phyloP scores from a whole-genome alignment of 495 filamentous ascomycete species.

The Articulospora tetracladia region DNA sequence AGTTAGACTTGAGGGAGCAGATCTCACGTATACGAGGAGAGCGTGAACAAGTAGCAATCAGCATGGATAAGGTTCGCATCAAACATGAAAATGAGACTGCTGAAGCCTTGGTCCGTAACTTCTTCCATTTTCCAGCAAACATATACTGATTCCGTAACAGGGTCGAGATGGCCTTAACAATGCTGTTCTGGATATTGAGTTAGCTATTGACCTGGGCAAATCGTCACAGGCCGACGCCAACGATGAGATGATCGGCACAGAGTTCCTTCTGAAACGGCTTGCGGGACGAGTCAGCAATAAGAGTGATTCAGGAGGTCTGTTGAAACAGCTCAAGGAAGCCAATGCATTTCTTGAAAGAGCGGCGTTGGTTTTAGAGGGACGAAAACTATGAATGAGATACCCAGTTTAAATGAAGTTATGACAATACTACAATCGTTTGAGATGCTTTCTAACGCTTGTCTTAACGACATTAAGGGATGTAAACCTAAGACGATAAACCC shows the following conservation, averaged over 20 bases:
- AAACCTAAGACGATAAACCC: no score
- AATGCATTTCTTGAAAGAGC: slow-evolving; percentile 53
- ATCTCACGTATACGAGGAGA: slow-evolving; percentile 60
- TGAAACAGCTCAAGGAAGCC: slow-evolving; percentile 51
- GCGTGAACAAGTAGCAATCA: slow-evolving; percentile 61
- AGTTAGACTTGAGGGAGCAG: slow-evolving; percentile 58
- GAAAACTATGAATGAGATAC: slow-evolving; percentile 11
- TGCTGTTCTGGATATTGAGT: slow-evolving; percentile 51
- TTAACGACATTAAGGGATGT: no score
- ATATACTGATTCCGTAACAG: slow-evolving; percentile 22
- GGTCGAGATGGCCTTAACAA: slow-evolving; percentile 44
- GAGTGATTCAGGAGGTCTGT: slow-evolving; percentile 40
- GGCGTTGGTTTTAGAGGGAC: slow-evolving; percentile 40
- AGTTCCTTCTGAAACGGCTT: slow-evolving; percentile 44
- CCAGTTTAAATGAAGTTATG: neutral
- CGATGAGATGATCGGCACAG: slow-evolving; percentile 35
- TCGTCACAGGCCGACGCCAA: neutral
- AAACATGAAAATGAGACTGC: slow-evolving; percentile 49
- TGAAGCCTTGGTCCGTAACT: slow-evolving; percentile 37
- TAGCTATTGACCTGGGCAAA: slow-evolving; percentile 34
- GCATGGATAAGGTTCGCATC: slow-evolving; percentile 64
- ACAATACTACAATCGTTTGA: neutral
- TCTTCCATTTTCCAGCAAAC: neutral
- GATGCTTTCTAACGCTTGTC: neutral
- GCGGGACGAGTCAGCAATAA: slow-evolving; percentile 39